Evolutionary conservation across 1,284 basidiomycete genomes (phyloP), one percentile per base, ranked within the genome.

Genomic region (Naganishia sp.): DNA sequence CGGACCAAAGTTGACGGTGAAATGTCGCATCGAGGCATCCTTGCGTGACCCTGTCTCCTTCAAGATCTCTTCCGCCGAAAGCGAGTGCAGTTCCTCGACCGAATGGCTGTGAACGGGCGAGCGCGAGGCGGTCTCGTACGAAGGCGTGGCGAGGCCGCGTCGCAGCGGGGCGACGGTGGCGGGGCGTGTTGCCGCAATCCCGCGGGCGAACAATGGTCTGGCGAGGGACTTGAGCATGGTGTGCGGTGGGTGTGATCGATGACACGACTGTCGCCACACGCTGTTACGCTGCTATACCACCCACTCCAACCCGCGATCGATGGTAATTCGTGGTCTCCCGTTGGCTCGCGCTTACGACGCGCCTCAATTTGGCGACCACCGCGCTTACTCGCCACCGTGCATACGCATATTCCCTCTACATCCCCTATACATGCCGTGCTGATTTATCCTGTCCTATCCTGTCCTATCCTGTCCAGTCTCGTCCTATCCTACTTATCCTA

Each of bases 1-100:
- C 68, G 95, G 94, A 71, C 92, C 92, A 78, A 94, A 94, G 84
- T 94, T 94, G 73, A 94, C 92, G 65, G 91, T 94, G 76, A 94
- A 94, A 81, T 94, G 92, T 75, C 91, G 86, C 85, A 97, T 87
- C 78, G 87, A 87, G n/a, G 89, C 82, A 72, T 92, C 90, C 67
- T 86, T 86, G 67, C 86, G 83, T 28, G 86, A 84, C 13, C 87
- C 88, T 2, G 85, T 85, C 79, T 93, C 90, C 63, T 84, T 82
- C 67, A 96, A 80, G 73, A 95, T 89, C 71, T 94, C 87, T 48
- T 86, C 79, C 2, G 90, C 88, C 71, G 84, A 82, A 81, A 90
- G 83, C 61, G 86, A 86, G 74, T 94, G 91, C 67, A 95, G 78
- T 77, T 80, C 79, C 70, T 80, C 79, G 44, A 80, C 77, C 49